Evolutionary conservation across 805 yeast genomes (phyloP), one percentile per base, ranked within the genome.

Genomic region (Candida morakotiae): DNA sequence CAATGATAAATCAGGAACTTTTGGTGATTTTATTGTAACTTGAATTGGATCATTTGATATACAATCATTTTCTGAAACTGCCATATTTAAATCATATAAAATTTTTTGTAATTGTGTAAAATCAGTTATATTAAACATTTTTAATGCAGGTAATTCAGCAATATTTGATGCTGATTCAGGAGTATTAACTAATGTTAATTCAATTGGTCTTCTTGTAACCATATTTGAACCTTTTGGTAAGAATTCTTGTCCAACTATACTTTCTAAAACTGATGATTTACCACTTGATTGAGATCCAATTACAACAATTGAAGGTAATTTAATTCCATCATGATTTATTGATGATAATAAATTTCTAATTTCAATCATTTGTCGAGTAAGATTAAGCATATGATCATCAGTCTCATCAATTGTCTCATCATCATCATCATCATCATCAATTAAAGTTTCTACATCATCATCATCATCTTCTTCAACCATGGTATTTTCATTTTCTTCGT

Each of bases 131-230:
- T 84, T 85, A 53, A 76, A 83, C 67, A 87, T 68, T 49, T 86
- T 83, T 53, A 93, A 66, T 9, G 91, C 87, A 1, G 98, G 98
- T 53, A 93, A 91, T 57, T 91, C 97, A 1, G 97, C 96, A 22
- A 80, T 77, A 47, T 87, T 95, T 5, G 89, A 83, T 2, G 88
- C 87, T 0, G 79, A 58, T 9, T 64, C 69, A n/a, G 94, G 89
- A 2, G 95, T 79, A 55, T 93, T 89, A 7, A 93, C 82, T 34
- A 93, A 69, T 0, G 98, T 94, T 46, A 93, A 71, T 63, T 93
- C 99, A 32, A 93, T 91, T 1, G 99, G 99, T 50, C 98, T 75
- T 58, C 98, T 77, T 0, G 99, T 93, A 23, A 94, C 98, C 98
- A 93, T 94, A 56, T 94, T 93, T 28, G 87, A 78, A 22, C 99